phyloP scores from a whole-genome alignment of 345 rosid genomes.

The Eucalyptus decipiens region DNA sequence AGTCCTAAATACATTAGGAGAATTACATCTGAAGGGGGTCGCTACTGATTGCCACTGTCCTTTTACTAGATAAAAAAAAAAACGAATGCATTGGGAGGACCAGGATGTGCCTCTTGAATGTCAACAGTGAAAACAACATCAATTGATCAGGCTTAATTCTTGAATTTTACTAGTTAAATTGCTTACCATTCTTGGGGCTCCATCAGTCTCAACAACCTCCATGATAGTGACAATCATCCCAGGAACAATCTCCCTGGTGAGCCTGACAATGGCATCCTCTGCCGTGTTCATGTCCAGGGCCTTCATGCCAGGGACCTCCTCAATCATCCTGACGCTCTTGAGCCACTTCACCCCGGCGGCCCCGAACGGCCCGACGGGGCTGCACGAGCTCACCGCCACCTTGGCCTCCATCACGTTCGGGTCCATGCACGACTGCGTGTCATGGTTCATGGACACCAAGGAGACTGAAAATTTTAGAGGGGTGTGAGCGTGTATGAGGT shows the following conservation, averaged over 20 bases:
- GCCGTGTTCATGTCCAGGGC: slow-evolving; percentile 85
- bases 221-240: slow-evolving; percentile 87
- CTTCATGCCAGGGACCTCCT: slow-evolving; percentile 70
- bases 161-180: background rate
- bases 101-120: too few relatives aligned
- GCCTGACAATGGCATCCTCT: slow-evolving; percentile 78
- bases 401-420: slow-evolving; percentile 94
- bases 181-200: slow-evolving; percentile 69
- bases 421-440: slow-evolving; percentile 83
- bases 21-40: background rate
- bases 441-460: slow-evolving; percentile 69
- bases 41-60: background rate
- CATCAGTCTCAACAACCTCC: slow-evolving; percentile 96
- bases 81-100: too few relatives aligned
- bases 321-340: slow-evolving; percentile 81
- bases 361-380: slow-evolving; percentile 74
- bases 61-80: background rate
- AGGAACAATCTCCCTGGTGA: slow-evolving; percentile 75
- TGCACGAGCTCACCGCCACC: slow-evolving; percentile 80
- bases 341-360: slow-evolving; percentile 81
- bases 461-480: background rate
- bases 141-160: background rate
- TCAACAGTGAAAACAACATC: background rate
- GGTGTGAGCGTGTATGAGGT: background rate
- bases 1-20: background rate